Base-by-base conservation (phyloP, 192 early-diverging fungal genomes). In the Mortierella antarctica region DNA sequence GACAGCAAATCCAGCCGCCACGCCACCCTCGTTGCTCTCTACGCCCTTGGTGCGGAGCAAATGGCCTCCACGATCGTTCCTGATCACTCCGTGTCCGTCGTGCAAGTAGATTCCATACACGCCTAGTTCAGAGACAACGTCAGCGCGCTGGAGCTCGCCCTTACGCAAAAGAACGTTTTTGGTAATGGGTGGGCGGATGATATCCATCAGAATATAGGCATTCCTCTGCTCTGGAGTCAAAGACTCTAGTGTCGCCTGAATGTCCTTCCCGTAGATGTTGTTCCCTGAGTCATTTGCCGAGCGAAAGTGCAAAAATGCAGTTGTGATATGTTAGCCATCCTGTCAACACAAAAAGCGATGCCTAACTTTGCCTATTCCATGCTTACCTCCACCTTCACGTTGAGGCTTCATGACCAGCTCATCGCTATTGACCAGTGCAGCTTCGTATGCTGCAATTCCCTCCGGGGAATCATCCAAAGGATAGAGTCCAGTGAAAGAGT, bases 121-220 rank as follows among this genome's bases (percentile, higher is more conserved):
- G 1, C 98, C 97, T 31, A 99, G 82, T 81, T 99, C 98, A 61
- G 95, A 96, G 9, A 97, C 90, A 3, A 96, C 95, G 46, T 94
- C 90, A 5, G 88, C 88, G 11, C 88, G 66, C 50, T 92, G 84
- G 18, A 94, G 60, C 72, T 90, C 72, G 11, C 96, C 97, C 62
- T 95, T 80, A 21, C 95, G 89, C 41, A 98, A 67, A 73, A 98
- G 89, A 9, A 93, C 67, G 65, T 91, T 96, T 23, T 87, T 85
- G 45, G 93, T 83, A 7, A 85, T 83, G 3, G 95, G 95, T 15
- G 94, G 91, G 8, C 88, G 81, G 65, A 99, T 99, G 11, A 98
- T 83, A 61, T 98, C 96, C 98, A 99, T 99, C 13, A 99, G 81
- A 65, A 99, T 99, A 67, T 93, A 97, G 0, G 93, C 95, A 70